Percentiles rank a stretch among this genome's conserved stretches.
Evolutionary conservation across 2,329 filamentous ascomycete genomes (phyloP).

Genomic region (Cladosporium sp.): DNA sequence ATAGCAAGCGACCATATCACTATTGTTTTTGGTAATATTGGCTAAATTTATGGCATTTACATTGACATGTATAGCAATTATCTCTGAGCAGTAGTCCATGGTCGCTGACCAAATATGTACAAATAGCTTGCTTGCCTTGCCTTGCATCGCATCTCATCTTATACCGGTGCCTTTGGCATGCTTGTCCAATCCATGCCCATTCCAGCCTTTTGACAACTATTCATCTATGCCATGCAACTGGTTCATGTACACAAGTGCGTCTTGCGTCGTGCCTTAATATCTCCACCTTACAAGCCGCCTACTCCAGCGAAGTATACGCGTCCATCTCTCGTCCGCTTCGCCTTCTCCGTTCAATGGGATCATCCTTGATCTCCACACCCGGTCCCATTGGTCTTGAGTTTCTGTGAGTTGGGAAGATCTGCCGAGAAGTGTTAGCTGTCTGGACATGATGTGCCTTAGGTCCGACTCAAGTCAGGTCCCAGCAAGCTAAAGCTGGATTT

Average conservation of each 20-base stretch:
- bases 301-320: conserved; percentile 67
- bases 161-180: neutral
- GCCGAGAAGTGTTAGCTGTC: conserved; percentile 7
- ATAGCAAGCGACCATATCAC: neutral
- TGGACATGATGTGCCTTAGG: no score
- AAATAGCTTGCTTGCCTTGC: neutral
- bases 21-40: neutral
- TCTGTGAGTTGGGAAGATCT: conserved; percentile 60
- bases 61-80: no score
- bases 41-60: no score
- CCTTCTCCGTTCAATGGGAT: conserved; percentile 54
- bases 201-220: neutral
- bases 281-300: neutral
- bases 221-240: neutral
- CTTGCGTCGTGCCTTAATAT: neutral
- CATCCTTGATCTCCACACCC: conserved; percentile 74
- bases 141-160: no score
- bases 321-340: conserved; percentile 54
- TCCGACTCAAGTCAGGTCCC: neutral
- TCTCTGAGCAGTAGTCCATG: no score
- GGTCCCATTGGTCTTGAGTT: conserved; percentile 67
- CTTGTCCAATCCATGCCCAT: neutral
- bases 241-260: neutral
- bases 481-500: neutral
- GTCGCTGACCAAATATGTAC: neutral